Base-by-base conservation (phyloP, 768 basidiomycete genomes). In the Agrocybe praecox region DNA sequence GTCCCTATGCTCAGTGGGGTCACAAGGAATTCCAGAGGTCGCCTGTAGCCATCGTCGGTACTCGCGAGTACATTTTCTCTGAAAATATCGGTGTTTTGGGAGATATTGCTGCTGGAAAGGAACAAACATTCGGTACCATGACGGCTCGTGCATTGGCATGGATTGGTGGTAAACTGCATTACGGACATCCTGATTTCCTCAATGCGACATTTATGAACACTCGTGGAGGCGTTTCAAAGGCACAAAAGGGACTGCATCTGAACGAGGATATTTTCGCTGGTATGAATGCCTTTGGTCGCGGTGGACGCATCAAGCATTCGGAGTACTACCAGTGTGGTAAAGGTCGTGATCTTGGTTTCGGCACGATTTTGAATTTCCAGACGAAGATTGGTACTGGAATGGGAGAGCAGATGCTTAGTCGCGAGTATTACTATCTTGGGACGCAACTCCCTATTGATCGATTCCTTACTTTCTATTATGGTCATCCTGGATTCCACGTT, bases 221-320 rank as follows among this genome's bases (percentile, higher is more conserved):
- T 10, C 93, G 97, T 52, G 97, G 97, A 45, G 97, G 97, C 61
- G 96, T 99, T 26, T 98, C 96, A 49, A 99, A 99, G 74, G 97
- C 97, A 22, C 97, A 99, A 74, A 99, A 99, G 72, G 97, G 97
- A 55, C 76, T 99, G 42, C 97, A 99, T 72, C 77, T 99, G 61
- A 98, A 98, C 77, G 97, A 99, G 74, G 97, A 99, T 86, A 99
- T 99, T 62, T 99, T 95, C 70, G 97, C 97, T 47, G 97, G 97
- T 65, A 99, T 99, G 96, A 98, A 91, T 63, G 96, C 97, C 2
- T 94, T 98, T 69, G 94, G 94, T 59, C 94, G 97, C 57, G 97
- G 97, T 52, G 97, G 97, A 46, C 87, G 96, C 57, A 99, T 99
- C 84, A 99, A 99, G 80, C 97, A 99, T 71, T 94, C 94, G 40